Evolutionary conservation across 441 rosid species (phyloP).

Genomic region (Macaranga tanarius): DNA sequence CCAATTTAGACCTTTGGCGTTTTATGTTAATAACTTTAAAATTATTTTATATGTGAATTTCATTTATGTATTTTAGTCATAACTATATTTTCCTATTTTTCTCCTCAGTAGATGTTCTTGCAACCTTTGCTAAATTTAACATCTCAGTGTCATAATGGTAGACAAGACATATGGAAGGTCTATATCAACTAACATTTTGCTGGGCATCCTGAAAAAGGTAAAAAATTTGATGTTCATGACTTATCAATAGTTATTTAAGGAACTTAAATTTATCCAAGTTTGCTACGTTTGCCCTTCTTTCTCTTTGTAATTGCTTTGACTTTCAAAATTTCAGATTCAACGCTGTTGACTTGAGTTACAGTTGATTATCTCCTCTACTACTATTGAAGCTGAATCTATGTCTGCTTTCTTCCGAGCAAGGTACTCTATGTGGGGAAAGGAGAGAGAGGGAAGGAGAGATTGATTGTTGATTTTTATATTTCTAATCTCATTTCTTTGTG

Average conservation of each 20-base stretch:
- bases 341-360: conserved; percentile 86
- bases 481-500: no score
- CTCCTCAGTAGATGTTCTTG: not conserved
- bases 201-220: conserved; percentile 94
- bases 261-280: conserved; percentile 7
- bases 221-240: conserved; percentile 1
- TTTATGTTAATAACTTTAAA: not conserved
- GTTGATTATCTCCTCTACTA: conserved; percentile 87
- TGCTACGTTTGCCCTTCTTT: conserved; percentile 7
- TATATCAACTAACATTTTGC: conserved; percentile 86
- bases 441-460: not conserved
- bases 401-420: conserved; percentile 74
- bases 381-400: conserved; percentile 90
- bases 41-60: not conserved
- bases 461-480: no score
- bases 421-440: conserved; percentile 32
- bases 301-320: conserved; percentile 10
- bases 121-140: not conserved
- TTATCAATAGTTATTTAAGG: conserved; percentile 12
- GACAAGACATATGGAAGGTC: conserved; percentile 99
- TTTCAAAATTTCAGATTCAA: conserved; percentile 59
- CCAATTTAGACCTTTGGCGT: no score
- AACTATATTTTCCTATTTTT: not conserved
- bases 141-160: conserved; percentile 85
- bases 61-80: conserved; percentile 12